Base-by-base conservation (phyloP, 179 eudicot genomes). In the Pouteria campechiana region DNA sequence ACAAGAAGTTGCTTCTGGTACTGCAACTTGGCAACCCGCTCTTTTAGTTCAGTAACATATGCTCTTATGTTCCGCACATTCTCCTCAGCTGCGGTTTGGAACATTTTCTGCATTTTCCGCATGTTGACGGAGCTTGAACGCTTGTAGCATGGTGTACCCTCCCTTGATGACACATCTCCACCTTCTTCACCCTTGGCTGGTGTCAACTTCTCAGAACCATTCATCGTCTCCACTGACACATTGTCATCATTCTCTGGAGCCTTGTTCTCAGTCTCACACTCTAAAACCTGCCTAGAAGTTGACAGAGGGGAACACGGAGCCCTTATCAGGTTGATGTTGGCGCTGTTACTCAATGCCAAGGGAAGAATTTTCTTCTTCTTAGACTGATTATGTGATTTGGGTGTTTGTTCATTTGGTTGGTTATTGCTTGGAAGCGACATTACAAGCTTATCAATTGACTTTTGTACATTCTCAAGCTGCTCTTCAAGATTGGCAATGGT, bases 71-170 rank as follows among this genome's bases (percentile, higher is more conserved):
- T 89, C 61, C 97, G 68, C 7, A 89, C 93, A 48, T 85, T 89
- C 64, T 89, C 95, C 63, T 89, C 97, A 39, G 97, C 97, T 46
- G 95, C 97, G 53, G 74, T 85, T 55, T 89, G 93, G 53, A 85
- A 89, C 97, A 89, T 85, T 48, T 81, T 81, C 63, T 89, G 89
- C 97, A 89, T 89, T 72, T 85, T 89, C 68, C 72, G 85, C 95
- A 89, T 85, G 60, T 85, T 89, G 29, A 89, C 97, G 8, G 95
- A 89, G 65, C 97, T 85, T 27, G 97, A 85, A 47, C 95, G 78
- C 42, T 87, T 65, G 59, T 85, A 78, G n/a, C n/a, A n/a, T 0
- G 95, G 89, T 29, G 95, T 76, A 34, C 88, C 78, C 55, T 89
- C 95, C 73, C 78, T 89, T 5, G 93, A 79, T 22, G 93, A 73